A percentile compares a stretch with the other conserved stretches of the same genome.
These are phyloP conservation scores for Bidens hawaiensis DNA, from an alignment of 140 eudicot species.

Conservation along the genomic window DNA sequence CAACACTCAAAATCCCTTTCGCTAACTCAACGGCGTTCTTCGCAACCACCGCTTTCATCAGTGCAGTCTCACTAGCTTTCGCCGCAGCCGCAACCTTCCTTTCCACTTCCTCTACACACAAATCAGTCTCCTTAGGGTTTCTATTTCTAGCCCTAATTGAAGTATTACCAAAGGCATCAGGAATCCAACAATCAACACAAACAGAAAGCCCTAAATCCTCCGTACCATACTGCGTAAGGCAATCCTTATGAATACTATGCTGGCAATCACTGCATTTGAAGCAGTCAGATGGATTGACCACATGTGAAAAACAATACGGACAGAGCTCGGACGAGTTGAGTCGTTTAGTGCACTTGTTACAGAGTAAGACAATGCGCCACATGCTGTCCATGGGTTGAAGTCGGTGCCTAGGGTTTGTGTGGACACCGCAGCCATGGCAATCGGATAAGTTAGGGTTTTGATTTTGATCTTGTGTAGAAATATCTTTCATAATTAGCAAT, in stretches of 20 bases:
- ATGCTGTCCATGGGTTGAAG: slow-evolving; percentile 61
- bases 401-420: slow-evolving; percentile 57
- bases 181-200: slow-evolving; percentile 97
- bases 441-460: slow-evolving; percentile 74
- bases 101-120: too few relatives aligned
- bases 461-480: not conserved
- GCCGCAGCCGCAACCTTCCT: slow-evolving; percentile 29
- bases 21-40: slow-evolving; percentile 39
- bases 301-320: slow-evolving; percentile 54
- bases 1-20: slow-evolving; percentile 29
- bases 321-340: slow-evolving; percentile 43
- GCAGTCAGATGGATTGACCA: slow-evolving; percentile 22
- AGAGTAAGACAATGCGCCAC: slow-evolving; percentile 84
- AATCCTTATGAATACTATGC: slow-evolving; percentile 54
- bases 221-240: slow-evolving; percentile 39
- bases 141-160: slow-evolving; percentile 31
- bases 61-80: slow-evolving; percentile 38
- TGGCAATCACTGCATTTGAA: slow-evolving; percentile 45
- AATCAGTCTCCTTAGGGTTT: too few relatives aligned
- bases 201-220: slow-evolving; percentile 43
- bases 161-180: slow-evolving; percentile 42
- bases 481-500: not conserved
- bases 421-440: slow-evolving; percentile 60
- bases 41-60: slow-evolving; percentile 35
- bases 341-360: slow-evolving; percentile 44